A percentile compares a stretch with the other conserved stretches of the same genome.
These are phyloP conservation scores for Geranium brycei DNA, from an alignment of 345 rosid species.

Conservation along the genomic window DNA sequence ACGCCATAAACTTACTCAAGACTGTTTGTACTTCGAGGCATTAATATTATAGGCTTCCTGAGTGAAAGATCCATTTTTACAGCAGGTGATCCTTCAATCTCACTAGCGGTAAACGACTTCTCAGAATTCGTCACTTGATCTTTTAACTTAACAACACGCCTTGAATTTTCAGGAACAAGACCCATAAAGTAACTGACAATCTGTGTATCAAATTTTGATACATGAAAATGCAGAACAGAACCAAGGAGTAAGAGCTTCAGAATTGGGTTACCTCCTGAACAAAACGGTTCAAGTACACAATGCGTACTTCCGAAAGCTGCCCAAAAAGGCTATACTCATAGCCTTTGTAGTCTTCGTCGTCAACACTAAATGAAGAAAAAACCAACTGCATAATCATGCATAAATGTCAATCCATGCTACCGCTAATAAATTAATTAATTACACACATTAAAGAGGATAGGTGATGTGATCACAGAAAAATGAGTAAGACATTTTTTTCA, in stretches of 20 bases:
- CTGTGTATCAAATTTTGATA: conserved; percentile 30
- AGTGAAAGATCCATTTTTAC: conserved; percentile 83
- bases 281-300: conserved; percentile 90
- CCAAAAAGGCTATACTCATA: conserved; percentile 80
- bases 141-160: conserved; percentile 54
- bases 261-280: conserved; percentile 70
- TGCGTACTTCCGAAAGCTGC: conserved; percentile 91
- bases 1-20: conserved; percentile 52
- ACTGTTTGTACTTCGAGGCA: conserved; percentile 89
- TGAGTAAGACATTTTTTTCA: too few species aligned
- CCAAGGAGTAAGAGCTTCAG: neutral
- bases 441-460: neutral
- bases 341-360: conserved; percentile 83
- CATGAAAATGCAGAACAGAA: conserved; percentile 7
- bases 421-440: conserved; percentile 3
- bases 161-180: conserved; percentile 63
- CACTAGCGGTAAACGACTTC: conserved; percentile 75
- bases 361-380: conserved; percentile 70
- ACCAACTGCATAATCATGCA: conserved; percentile 43
- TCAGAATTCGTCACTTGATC: conserved; percentile 85
- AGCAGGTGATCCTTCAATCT: conserved; percentile 94
- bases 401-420: conserved; percentile 3
- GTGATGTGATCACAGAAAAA: neutral
- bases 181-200: conserved; percentile 77
- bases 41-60: conserved; percentile 78